These are phyloP conservation scores for Herpotrichia juniperi DNA, from an alignment of 2,329 filamentous ascomycete species.

Conservation along the genomic window DNA sequence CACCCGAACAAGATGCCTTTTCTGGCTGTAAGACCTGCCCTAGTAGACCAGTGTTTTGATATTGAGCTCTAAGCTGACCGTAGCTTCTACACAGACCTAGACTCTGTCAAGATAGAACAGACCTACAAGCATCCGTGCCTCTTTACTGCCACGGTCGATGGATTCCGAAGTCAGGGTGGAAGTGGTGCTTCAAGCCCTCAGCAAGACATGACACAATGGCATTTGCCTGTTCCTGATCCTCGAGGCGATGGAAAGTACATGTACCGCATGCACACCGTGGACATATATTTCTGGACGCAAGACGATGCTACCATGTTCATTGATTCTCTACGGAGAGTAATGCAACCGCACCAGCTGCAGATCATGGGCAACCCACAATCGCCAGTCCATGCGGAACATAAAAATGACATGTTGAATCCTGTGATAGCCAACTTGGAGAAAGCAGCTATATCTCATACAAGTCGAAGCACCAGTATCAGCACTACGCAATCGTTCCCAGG, in stretches of 20 bases:
- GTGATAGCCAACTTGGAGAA: slow-evolving; percentile 77
- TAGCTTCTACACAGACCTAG: slow-evolving; percentile 60
- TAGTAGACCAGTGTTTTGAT: background rate
- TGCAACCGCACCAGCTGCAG: slow-evolving; percentile 62
- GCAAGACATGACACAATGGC: slow-evolving; percentile 68
- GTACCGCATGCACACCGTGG: slow-evolving; percentile 76
- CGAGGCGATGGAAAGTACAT: slow-evolving; percentile 78
- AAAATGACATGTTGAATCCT: slow-evolving; percentile 63
- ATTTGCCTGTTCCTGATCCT: slow-evolving; percentile 74
- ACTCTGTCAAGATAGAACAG: slow-evolving; percentile 69
- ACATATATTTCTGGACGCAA: slow-evolving; percentile 81
- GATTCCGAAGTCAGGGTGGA: slow-evolving; percentile 35
- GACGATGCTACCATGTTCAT: slow-evolving; percentile 74
- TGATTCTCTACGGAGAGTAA: slow-evolving; percentile 68
- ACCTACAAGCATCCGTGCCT: slow-evolving; percentile 76
- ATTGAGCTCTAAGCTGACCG: slow-evolving; percentile 27
- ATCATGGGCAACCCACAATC: slow-evolving; percentile 45
- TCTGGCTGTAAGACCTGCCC: slow-evolving; percentile 67
- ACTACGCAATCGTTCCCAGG: slow-evolving; percentile 46
- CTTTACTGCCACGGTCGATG: slow-evolving; percentile 69
- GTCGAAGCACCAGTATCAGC: slow-evolving; percentile 44
- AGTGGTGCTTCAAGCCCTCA: slow-evolving; percentile 47
- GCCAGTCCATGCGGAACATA: slow-evolving; percentile 51
- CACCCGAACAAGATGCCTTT: slow-evolving; percentile 79
- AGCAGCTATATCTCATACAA: slow-evolving; percentile 66